These are phyloP conservation scores for Irpex sp. DNA, from an alignment of 1,284 basidiomycete species.

Conservation along the genomic window DNA sequence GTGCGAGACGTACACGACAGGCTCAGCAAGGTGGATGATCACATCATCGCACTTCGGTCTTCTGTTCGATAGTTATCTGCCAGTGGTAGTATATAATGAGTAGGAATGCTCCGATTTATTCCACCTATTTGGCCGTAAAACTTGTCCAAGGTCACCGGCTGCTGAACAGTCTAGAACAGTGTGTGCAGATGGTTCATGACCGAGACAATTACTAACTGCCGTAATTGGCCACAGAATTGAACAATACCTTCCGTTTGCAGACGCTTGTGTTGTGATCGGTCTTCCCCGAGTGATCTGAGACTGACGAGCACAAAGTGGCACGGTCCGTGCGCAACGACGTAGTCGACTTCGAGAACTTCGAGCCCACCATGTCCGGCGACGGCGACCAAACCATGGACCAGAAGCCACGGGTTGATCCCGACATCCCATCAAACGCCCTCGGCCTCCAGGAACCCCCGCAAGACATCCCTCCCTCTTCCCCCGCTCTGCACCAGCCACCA, in stretches of 20 bases:
- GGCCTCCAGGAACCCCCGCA: neutral
- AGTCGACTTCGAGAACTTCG: neutral
- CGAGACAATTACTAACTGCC: no score
- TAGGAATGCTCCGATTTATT: no score
- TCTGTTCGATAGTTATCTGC: no score
- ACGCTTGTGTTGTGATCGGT: neutral
- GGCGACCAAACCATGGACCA: slow-evolving; percentile 1
- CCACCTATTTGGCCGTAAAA: no score
- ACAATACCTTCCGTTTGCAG: neutral
- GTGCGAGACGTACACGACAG: no score
- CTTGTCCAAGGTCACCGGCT: no score
- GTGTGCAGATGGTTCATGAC: no score
- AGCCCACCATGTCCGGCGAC: slow-evolving; percentile 10
- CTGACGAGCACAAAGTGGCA: neutral
- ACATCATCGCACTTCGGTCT: no score
- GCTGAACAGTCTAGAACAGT: no score
- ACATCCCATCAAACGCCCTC: neutral
- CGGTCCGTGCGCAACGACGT: neutral
- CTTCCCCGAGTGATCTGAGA: neutral
- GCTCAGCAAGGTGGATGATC: no score
- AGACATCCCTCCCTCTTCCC: neutral
- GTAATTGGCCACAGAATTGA: no score
- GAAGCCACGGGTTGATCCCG: neutral
- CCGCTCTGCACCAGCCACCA: neutral
- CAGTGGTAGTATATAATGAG: no score